These are phyloP conservation scores for Cercospora canescens DNA, from an alignment of 2,329 filamentous ascomycete species.

Conservation along the genomic window DNA sequence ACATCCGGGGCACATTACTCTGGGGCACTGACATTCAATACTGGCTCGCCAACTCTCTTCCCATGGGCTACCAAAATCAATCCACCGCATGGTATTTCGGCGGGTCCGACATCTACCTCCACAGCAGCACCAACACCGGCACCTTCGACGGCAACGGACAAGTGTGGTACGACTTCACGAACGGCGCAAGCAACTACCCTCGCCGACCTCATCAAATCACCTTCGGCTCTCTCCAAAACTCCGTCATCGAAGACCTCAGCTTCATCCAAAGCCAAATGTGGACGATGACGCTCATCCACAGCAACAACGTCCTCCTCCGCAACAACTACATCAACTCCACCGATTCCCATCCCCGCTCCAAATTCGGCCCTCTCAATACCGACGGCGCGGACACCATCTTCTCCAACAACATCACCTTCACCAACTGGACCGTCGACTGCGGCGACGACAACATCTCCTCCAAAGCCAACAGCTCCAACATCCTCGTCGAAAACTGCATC, in stretches of 20 bases:
- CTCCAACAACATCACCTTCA: conserved; percentile 54
- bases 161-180: conserved; percentile 54
- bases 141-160: conserved; percentile 62
- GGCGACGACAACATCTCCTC: conserved; percentile 57
- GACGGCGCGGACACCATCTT: conserved; percentile 57
- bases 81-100: conserved; percentile 57
- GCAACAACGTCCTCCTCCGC: conserved; percentile 48
- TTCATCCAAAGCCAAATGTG: conserved; percentile 64
- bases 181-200: conserved; percentile 48
- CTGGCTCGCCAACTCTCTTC: conserved; percentile 54
- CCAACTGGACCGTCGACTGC: conserved; percentile 52
- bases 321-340: conserved; percentile 57
- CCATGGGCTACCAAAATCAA: conserved; percentile 58
- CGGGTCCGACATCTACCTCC: conserved; percentile 52
- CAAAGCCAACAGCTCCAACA: conserved; percentile 59
- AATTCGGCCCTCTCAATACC: conserved; percentile 40
- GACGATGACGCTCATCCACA: conserved; percentile 54
- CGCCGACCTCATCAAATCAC: conserved; percentile 56
- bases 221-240: conserved; percentile 51
- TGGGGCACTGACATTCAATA: conserved; percentile 49
- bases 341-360: conserved; percentile 27
- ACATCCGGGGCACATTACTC: conserved; percentile 50
- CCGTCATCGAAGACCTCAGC: conserved; percentile 49
- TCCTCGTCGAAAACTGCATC: conserved; percentile 50
- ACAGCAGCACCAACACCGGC: conserved; percentile 51